These are phyloP conservation scores for Narthecium ossifragum DNA, from an alignment of 106 monocot genomes.

Conservation along the genomic window DNA sequence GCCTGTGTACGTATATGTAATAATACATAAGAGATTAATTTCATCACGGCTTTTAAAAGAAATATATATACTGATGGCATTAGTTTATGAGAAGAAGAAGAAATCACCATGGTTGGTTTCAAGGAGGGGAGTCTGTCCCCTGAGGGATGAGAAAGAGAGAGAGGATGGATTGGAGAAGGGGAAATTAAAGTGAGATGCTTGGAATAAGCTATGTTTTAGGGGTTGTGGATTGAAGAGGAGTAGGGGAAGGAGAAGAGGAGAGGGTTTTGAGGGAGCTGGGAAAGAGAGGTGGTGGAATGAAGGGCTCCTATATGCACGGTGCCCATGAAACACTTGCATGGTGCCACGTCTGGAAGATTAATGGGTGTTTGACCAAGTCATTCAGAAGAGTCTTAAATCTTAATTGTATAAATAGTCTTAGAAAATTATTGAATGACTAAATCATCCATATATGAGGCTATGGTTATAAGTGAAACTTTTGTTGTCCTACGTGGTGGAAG, in stretches of 20 bases:
- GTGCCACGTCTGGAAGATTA: slow-evolving; percentile 8
- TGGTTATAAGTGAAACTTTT: no score
- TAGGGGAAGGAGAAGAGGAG: not conserved
- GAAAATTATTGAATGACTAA: no score
- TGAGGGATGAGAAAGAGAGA: not conserved
- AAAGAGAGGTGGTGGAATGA: not conserved
- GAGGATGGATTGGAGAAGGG: not conserved
- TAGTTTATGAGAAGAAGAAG: not conserved
- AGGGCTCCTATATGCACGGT: not conserved
- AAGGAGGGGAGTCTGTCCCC: not conserved
- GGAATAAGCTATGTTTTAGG: not conserved
- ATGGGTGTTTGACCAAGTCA: no score
- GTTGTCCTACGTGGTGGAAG: no score
- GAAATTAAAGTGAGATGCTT: not conserved
- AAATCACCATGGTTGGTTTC: not conserved
- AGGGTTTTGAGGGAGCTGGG: not conserved
- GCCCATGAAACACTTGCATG: slow-evolving; percentile 6
- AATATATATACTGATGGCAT: not conserved
- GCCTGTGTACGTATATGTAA: slow-evolving; percentile 16
- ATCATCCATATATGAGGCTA: no score
- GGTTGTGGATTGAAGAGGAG: slow-evolving; percentile 2
- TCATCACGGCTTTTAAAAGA: not conserved
- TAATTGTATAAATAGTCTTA: no score
- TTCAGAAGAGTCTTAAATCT: no score
- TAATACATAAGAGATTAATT: not conserved